Evolutionary conservation across 176 grass and related monocot genomes (phyloP), one percentile per base, ranked within the genome.

Genomic region (Pharus latifolius): DNA sequence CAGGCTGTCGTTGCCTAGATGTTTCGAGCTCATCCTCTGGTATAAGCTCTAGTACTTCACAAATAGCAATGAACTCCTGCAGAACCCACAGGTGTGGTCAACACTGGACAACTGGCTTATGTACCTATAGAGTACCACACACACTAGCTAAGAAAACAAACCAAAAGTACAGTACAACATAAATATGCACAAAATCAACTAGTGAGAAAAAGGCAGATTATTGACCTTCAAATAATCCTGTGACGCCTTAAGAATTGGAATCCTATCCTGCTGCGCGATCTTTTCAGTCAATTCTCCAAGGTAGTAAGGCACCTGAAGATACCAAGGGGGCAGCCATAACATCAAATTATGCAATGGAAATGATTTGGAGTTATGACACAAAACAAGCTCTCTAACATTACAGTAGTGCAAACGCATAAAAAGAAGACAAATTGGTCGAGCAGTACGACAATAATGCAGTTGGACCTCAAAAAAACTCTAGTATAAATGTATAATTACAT

Each of bases 21-120:
- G 30, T 77, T 65, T 88, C 81, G 15, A 98, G 64, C 69, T 94
- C 95, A 18, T 83, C 79, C 65, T 86, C 63, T 41, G 87, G 87
- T 45, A 91, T 78, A 80, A 98, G 84, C 84, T 91, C 95, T 41
- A 98, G 48, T 2, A 73, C 82, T 81, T 98, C 87, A 69, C 90
- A 98, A 24, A 65, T 78, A 44, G 90, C 78, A 73, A 98, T 77
- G 57, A 93, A 98, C 70, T 98, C 95, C 94, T 98, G 90, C 10
- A 6, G 17, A 38, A 57, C 10, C 7, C 14, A 67, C 17, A 55
- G 11, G 0, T 7, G 30, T 1, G 7, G 16, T 66, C 42, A 80
- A 37, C 18, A 35, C 2, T 34, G 15, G 47, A n/a, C n/a, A n/a
- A n/a, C n/a, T n/a, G n/a, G n/a, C n/a, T n/a, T n/a, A n/a, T n/a